Percentiles rank a stretch among this genome's conserved stretches.
Evolutionary conservation across 2,329 filamentous ascomycete species (phyloP).

Genomic region (Aureobasidium sp.): DNA sequence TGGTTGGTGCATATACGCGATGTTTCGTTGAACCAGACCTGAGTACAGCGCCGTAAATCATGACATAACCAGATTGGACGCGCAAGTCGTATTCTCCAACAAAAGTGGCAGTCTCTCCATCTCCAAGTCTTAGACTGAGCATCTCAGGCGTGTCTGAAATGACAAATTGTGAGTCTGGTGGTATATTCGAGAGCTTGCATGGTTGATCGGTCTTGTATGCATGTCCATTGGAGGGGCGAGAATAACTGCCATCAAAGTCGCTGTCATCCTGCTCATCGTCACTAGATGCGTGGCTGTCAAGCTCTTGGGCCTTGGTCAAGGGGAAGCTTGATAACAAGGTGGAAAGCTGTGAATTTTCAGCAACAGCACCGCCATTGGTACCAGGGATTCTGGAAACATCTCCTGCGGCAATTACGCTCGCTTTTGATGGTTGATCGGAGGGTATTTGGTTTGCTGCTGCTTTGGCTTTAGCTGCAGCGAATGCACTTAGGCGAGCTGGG

Average conservation of each 20-base stretch:
- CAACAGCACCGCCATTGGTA: background rate
- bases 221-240: background rate
- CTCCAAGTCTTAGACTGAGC: constrained; percentile 18
- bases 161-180: constrained; percentile 14
- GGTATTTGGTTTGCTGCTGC: constrained; percentile 4
- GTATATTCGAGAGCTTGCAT: constrained; percentile 18
- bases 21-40: constrained; percentile 40
- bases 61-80: constrained; percentile 55
- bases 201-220: constrained; percentile 8
- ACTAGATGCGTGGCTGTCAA: constrained; percentile 15
- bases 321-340: constrained; percentile 12
- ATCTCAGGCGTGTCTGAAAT: constrained; percentile 17
- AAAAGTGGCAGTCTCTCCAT: constrained; percentile 31
- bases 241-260: background rate
- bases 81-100: constrained; percentile 62
- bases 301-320: constrained; percentile 19
- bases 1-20: constrained; percentile 60
- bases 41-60: constrained; percentile 59
- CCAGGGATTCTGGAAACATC: background rate
- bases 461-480: constrained; percentile 24
- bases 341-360: background rate
- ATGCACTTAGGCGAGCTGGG: constrained; percentile 27
- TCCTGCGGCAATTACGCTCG: background rate
- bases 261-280: background rate
- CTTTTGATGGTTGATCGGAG: background rate